Conservation (phyloP, 768 basidiomycete species). For the Mycena alexandri region DNA sequence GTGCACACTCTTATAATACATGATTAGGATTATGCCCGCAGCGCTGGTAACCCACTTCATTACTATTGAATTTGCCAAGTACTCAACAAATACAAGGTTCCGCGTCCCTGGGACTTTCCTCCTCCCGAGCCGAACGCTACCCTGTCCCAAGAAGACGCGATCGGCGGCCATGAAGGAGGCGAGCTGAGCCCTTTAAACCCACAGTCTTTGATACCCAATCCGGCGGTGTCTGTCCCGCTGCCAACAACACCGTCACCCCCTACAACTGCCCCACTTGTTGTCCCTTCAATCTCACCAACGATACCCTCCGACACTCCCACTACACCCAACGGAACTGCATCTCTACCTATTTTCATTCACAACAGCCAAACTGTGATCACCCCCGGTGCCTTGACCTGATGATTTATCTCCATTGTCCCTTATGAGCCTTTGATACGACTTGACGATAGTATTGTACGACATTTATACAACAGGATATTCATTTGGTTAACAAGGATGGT, state of each 20-base stretch:
- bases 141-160: constrained; percentile 32
- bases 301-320: constrained; percentile 22
- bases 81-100: constrained; percentile 54
- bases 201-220: constrained; percentile 34
- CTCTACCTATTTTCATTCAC: constrained; percentile 27
- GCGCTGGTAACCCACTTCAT: constrained; percentile 61
- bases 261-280: constrained; percentile 2
- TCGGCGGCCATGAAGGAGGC: not conserved
- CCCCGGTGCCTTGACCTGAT: constrained; percentile 28
- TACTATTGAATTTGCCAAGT: not conserved
- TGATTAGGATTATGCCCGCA: constrained; percentile 79
- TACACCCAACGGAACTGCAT: constrained; percentile 40
- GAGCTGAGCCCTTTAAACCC: constrained; percentile 14
- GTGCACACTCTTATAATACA: not conserved
- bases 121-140: constrained; percentile 49
- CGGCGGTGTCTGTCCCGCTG: constrained; percentile 17
- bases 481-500: not conserved
- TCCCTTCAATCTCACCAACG: constrained; percentile 1
- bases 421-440: constrained; percentile 17
- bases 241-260: too few relatives aligned
- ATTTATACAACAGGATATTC: constrained; percentile 19
- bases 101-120: constrained; percentile 85
- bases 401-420: constrained; percentile 14
- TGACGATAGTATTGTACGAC: constrained; percentile 8
- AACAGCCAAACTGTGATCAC: constrained; percentile 23